These are phyloP conservation scores for Monosporascus sp. DNA, from an alignment of 2,329 filamentous ascomycete genomes.

Conservation along the genomic window DNA sequence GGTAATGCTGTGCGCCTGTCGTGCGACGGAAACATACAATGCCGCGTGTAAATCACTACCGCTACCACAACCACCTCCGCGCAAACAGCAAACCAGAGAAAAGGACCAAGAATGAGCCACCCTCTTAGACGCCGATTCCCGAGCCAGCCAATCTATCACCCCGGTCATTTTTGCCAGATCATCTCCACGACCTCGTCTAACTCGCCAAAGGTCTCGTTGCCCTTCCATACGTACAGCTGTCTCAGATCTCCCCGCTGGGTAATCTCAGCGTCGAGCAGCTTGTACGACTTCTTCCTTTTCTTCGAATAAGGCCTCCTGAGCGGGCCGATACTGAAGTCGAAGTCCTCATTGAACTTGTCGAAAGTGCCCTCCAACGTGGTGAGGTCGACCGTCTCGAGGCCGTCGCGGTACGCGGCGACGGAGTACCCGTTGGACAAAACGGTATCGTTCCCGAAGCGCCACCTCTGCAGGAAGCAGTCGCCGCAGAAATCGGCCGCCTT, in stretches of 20 bases:
- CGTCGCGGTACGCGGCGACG: slow-evolving; percentile 42
- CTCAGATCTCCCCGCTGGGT: slow-evolving; percentile 37
- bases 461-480: slow-evolving; percentile 54
- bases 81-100: no score
- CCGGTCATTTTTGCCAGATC: slow-evolving; percentile 36
- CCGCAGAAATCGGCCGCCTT: slow-evolving; percentile 48
- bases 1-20: no score
- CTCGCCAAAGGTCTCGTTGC: slow-evolving; percentile 32
- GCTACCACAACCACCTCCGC: no score
- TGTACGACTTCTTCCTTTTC: slow-evolving; percentile 47
- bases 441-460: slow-evolving; percentile 39
- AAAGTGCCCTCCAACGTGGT: slow-evolving; percentile 50
- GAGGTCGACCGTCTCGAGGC: slow-evolving; percentile 35
- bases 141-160: no score
- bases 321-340: slow-evolving; percentile 49
- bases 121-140: no score
- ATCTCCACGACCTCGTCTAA: slow-evolving; percentile 45
- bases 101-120: no score
- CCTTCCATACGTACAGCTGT: slow-evolving; percentile 50
- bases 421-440: slow-evolving; percentile 57
- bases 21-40: no score
- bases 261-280: slow-evolving; percentile 38
- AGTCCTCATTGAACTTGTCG: slow-evolving; percentile 40
- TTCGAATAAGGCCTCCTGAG: slow-evolving; percentile 33
- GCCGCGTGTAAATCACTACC: no score